phyloP scores from a whole-genome alignment of 441 rosid species.

The Populus hybrid region DNA sequence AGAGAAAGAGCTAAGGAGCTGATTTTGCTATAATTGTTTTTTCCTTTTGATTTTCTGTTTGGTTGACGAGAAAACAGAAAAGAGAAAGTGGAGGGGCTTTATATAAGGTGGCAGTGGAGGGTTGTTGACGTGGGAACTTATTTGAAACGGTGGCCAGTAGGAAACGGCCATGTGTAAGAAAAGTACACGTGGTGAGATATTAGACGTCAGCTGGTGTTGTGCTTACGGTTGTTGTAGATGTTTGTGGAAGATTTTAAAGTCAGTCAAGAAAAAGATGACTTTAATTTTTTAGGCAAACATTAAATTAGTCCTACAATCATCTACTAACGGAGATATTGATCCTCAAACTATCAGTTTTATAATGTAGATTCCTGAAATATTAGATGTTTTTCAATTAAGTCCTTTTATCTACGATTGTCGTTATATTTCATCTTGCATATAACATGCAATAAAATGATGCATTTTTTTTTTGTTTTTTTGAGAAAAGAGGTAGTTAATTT shows the following conservation, averaged over 20 bases:
- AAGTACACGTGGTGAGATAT: slow-evolving; percentile 42
- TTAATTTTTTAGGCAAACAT: background rate
- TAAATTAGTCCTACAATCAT: background rate
- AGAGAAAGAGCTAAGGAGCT: background rate
- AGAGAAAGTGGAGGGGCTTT: background rate
- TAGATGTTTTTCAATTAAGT: background rate
- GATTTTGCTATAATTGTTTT: background rate
- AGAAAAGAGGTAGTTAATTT: too few relatives aligned
- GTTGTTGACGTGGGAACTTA: slow-evolving; percentile 11
- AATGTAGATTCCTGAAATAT: background rate
- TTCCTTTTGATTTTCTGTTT: background rate
- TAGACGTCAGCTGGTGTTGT: slow-evolving; percentile 38
- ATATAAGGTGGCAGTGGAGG: background rate
- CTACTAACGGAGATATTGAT: background rate
- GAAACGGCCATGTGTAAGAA: slow-evolving; percentile 22
- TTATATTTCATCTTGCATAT: background rate
- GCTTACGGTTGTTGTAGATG: background rate
- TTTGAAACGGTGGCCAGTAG: background rate
- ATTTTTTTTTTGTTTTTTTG: too few relatives aligned
- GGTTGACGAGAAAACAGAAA: background rate
- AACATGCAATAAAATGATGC: background rate
- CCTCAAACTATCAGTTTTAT: background rate
- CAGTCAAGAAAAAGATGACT: background rate
- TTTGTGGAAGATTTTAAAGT: background rate
- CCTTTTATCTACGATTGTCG: background rate